These are phyloP conservation scores for Cercospora brassicicola DNA, from an alignment of 2,329 filamentous ascomycete species.

Conservation along the genomic window DNA sequence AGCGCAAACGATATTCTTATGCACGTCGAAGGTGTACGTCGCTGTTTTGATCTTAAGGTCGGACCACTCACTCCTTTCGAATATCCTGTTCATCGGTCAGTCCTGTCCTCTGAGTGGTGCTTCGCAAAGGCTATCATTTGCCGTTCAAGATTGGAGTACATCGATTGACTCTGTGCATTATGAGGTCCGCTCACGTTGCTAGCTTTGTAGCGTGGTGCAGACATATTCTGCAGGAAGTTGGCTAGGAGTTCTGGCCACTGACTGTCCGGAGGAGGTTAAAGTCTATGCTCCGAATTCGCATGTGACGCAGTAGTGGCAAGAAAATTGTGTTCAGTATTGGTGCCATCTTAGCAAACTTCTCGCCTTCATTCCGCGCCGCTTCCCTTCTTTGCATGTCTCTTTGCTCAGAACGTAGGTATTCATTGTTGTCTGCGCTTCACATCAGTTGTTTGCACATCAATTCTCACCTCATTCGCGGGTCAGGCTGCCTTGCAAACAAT, in stretches of 20 bases:
- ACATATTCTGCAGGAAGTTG: not conserved
- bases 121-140: not conserved
- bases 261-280: not conserved
- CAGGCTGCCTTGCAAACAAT: not conserved
- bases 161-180: not conserved
- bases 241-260: not conserved
- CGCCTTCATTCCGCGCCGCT: not conserved
- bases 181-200: not conserved
- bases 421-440: too few relatives aligned
- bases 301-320: not conserved
- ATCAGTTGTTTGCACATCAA: too few relatives aligned
- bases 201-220: not conserved
- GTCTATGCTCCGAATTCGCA: not conserved
- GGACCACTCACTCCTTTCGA: not conserved
- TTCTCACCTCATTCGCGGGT: too few relatives aligned
- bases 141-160: not conserved
- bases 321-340: not conserved
- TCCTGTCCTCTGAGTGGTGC: too few relatives aligned
- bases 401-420: not conserved
- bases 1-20: slow-evolving; percentile 3
- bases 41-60: slow-evolving; percentile 5
- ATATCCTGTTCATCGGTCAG: not conserved
- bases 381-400: not conserved
- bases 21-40: slow-evolving; percentile 3
- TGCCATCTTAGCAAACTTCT: not conserved